Conservation (phyloP, 2,329 filamentous ascomycete genomes). For the Bretziella fagacearum region DNA sequence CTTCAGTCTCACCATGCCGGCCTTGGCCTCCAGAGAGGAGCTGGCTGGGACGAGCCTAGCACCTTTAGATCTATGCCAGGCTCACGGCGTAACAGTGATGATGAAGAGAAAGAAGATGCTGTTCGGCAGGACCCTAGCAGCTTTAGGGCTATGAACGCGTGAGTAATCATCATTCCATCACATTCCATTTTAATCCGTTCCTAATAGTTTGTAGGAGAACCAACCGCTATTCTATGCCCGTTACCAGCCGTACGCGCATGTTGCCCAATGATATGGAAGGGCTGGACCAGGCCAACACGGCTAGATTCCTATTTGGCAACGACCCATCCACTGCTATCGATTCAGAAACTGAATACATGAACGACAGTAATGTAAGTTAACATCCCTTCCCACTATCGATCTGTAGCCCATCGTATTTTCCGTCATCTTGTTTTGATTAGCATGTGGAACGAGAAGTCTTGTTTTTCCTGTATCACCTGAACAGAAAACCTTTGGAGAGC, state of each 20-base stretch:
- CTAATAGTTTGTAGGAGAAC: conserved; percentile 19
- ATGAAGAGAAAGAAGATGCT: conserved; percentile 68
- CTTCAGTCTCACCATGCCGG: conserved; percentile 60
- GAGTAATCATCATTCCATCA: conserved; percentile 31
- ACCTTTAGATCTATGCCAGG: conserved; percentile 75
- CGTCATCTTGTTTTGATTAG: neutral
- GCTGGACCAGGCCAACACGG: conserved; percentile 69
- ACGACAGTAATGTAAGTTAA: conserved; percentile 29
- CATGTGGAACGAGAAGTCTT: too few species aligned
- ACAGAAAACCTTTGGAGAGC: too few species aligned
- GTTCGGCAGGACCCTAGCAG: conserved; percentile 52
- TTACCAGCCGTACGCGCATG: conserved; percentile 47
- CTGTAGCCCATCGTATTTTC: neutral
- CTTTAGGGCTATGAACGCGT: conserved; percentile 61
- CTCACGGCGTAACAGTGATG: conserved; percentile 79
- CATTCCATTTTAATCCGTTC: neutral
- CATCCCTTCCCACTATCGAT: neutral
- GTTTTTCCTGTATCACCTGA: too few species aligned
- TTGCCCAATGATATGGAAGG: conserved; percentile 41
- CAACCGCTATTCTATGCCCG: conserved; percentile 89
- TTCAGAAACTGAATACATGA: conserved; percentile 9
- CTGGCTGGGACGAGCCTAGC: conserved; percentile 41
- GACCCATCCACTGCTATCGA: conserved; percentile 26
- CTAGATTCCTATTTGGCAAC: conserved; percentile 72
- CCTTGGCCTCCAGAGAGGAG: conserved; percentile 36